Percentiles rank a stretch among this genome's conserved stretches.
Evolutionary conservation across 2,329 filamentous ascomycete genomes (phyloP).

Genomic region (Ascochyta rabiei): DNA sequence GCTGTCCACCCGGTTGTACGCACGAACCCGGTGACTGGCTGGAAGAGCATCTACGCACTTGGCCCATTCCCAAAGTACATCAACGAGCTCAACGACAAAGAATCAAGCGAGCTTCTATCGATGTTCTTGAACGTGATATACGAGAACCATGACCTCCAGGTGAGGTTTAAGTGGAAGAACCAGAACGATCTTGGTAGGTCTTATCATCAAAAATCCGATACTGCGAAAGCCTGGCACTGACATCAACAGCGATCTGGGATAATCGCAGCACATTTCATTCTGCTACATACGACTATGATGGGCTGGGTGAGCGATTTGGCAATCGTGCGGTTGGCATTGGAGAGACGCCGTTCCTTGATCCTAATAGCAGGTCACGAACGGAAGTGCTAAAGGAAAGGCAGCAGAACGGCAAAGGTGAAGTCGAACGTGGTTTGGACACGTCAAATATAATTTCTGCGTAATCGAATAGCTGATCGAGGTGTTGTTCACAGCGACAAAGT

Average conservation of each 20-base stretch:
- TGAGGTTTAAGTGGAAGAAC: constrained; percentile 48
- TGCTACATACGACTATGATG: background rate
- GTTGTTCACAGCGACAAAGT: background rate
- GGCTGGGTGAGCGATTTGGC: background rate
- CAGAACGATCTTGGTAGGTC: constrained; percentile 24
- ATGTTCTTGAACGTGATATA: constrained; percentile 28
- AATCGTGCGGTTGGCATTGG: background rate
- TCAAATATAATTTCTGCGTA: background rate
- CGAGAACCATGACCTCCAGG: constrained; percentile 50
- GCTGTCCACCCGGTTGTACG: constrained; percentile 38
- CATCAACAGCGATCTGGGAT: constrained; percentile 49
- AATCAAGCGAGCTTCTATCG: constrained; percentile 24
- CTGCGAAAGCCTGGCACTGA: background rate
- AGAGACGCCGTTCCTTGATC: background rate
- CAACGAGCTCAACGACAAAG: constrained; percentile 45
- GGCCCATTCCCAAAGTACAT: constrained; percentile 41
- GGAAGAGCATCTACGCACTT: constrained; percentile 42
- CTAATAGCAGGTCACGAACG: constrained; percentile 23
- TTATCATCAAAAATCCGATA: background rate
- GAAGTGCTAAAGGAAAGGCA: constrained; percentile 22
- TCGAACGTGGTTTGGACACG: background rate
- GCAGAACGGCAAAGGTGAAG: background rate
- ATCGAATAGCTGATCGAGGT: background rate
- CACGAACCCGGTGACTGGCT: constrained; percentile 43
- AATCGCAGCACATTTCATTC: constrained; percentile 40